These are phyloP conservation scores for Pythium graminicola DNA, from an alignment of 352 stramenopile species.

Conservation along the genomic window DNA sequence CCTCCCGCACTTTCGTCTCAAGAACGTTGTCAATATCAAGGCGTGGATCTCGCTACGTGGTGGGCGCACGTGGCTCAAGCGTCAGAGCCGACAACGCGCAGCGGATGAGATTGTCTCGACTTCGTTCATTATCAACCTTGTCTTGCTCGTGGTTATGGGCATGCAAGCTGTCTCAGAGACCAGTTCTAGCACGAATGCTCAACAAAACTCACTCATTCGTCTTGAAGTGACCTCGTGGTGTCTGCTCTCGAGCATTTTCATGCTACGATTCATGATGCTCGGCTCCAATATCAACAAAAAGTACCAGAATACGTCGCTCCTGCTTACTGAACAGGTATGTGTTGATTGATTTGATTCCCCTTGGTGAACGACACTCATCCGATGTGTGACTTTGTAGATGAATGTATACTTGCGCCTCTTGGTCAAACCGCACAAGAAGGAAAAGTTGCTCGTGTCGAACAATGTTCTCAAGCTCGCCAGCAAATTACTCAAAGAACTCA, in stretches of 20 bases:
- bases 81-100: conserved; percentile 73
- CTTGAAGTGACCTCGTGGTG: conserved; percentile 86
- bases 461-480: conserved; percentile 88
- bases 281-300: conserved; percentile 89
- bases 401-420: conserved; percentile 83
- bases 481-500: conserved; percentile 89
- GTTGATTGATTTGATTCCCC: no score
- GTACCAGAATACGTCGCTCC: conserved; percentile 88
- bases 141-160: conserved; percentile 80
- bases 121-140: conserved; percentile 82
- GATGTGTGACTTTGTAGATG: conserved; percentile 67
- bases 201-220: conserved; percentile 61
- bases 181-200: conserved; percentile 33
- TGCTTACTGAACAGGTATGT: conserved; percentile 83
- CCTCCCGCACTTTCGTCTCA: conserved; percentile 84
- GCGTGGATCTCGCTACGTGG: conserved; percentile 85
- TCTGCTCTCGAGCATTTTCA: conserved; percentile 80
- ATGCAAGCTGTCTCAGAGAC: conserved; percentile 71
- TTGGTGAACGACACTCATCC: no score
- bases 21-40: conserved; percentile 90
- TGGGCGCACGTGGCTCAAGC: conserved; percentile 84
- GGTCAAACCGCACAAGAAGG: conserved; percentile 82
- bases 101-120: conserved; percentile 87
- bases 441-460: conserved; percentile 85
- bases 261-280: conserved; percentile 89